Percentiles rank a stretch among this genome's conserved stretches.
Conservation (phyloP, 2,329 filamentous ascomycete genomes). For the Fusarium decemcellulare region DNA sequence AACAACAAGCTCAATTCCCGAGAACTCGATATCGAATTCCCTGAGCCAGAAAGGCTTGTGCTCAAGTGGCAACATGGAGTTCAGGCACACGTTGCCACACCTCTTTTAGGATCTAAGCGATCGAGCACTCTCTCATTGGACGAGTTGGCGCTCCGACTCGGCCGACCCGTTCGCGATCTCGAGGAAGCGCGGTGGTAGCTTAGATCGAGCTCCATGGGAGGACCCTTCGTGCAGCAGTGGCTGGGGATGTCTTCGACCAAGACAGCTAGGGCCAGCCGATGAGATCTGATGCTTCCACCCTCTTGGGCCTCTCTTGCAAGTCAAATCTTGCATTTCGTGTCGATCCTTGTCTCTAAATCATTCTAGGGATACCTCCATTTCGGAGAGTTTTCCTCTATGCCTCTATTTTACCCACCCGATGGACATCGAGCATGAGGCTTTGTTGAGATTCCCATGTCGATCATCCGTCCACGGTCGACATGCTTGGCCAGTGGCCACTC, state of each 20-base stretch:
- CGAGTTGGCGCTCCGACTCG: constrained; percentile 10
- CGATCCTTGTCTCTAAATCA: constrained; percentile 26
- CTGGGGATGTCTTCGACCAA: constrained; percentile 23
- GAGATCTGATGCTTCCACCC: constrained; percentile 2
- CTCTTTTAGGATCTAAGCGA: constrained; percentile 23
- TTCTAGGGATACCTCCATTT: neutral
- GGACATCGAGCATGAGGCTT: constrained; percentile 12
- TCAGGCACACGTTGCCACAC: constrained; percentile 25
- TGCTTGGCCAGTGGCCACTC: constrained; percentile 5
- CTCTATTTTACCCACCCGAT: neutral
- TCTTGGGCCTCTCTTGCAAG: neutral
- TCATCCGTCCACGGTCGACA: constrained; percentile 16
- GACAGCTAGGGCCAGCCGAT: constrained; percentile 15
- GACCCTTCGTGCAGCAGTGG: constrained; percentile 45
- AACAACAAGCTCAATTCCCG: constrained; percentile 16
- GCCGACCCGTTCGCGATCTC: constrained; percentile 42
- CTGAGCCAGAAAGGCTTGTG: neutral
- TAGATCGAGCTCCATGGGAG: constrained; percentile 46
- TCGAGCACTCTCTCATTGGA: constrained; percentile 32
- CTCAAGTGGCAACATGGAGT: constrained; percentile 28
- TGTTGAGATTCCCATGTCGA: constrained; percentile 28
- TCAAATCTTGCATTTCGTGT: constrained; percentile 14
- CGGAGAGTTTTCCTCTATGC: neutral
- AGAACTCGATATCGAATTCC: constrained; percentile 20
- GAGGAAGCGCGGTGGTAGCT: constrained; percentile 46